Base-by-base conservation (phyloP, 1,139 yeast genomes). In the Sugiyamaella novakii region DNA sequence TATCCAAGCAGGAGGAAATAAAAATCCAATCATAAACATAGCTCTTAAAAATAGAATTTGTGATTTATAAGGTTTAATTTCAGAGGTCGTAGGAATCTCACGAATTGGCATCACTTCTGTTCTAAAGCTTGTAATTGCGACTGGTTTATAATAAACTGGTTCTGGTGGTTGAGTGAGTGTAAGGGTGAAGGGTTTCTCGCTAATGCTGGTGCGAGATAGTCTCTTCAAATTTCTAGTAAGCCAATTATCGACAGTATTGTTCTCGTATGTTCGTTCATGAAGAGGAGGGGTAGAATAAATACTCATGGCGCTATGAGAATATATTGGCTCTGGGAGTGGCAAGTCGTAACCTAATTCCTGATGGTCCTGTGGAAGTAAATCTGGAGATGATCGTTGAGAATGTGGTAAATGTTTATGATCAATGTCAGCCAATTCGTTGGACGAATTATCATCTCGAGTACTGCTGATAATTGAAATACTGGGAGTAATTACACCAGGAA, bases 1-100 rank as follows among this genome's bases (percentile, higher is more conserved):
- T n/a, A 50, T 45, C 57, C 57, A 54, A n/a, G 39, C 31, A 2
- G 54, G 48, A 17, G 55, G 55, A 18, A 44, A 29, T 11, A 53
- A n/a, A 8, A 51, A 36, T 18, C 57, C 57, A 8, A 37, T 19
- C 5, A 41, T 10, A 7, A 48, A 31, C n/a, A 40, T 24, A 2
- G 35, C 17, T 24, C 40, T 28, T 14, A 54, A 39, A 6, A 36
- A 12, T 3, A 7, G 12, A 14, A 17, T 22, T 25, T 46, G 40
- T 11, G 28, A 17, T 12, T 24, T 46, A 25, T 47, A 28, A 10
- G 43, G 36, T 6, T 24, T 29, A n/a, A 36, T 15, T 6, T 28
- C 12, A 21, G 12, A 10, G 4, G 28, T n/a, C 18, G 33, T 29
- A 25, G 34, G 18, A 14, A 18, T 7, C 4, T 29, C 21, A 11